Conservation (phyloP, 148 eudicot genomes). For the Rhododendron molle region DNA sequence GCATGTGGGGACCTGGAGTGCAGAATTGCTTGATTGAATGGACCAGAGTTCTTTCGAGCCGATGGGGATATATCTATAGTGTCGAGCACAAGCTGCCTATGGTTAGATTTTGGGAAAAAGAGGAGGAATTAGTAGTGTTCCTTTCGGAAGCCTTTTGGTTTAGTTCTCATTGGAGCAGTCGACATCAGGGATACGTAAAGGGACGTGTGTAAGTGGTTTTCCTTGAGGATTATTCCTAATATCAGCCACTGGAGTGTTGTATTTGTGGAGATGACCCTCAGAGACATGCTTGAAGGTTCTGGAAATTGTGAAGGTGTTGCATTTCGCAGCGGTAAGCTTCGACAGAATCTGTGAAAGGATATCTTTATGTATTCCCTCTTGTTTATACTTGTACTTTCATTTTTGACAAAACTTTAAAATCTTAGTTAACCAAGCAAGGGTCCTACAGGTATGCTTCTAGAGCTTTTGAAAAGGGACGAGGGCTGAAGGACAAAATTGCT, state of each 20-base stretch:
- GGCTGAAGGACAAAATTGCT: not conserved
- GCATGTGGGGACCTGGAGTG: not conserved
- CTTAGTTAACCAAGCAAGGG: not conserved
- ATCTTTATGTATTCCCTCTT: not conserved
- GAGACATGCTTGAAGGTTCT: not conserved
- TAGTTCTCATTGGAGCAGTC: not conserved
- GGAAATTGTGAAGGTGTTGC: not conserved
- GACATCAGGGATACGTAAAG: not conserved
- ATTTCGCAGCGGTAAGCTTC: not conserved
- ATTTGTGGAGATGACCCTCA: not conserved
- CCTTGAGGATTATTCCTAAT: not conserved
- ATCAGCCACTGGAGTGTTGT: not conserved
- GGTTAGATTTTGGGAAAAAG: not conserved
- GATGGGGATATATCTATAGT: not conserved
- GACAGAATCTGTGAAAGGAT: not conserved
- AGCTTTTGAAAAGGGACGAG: not conserved
- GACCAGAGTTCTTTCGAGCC: not conserved
- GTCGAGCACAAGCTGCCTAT: not conserved
- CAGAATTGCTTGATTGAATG: not conserved
- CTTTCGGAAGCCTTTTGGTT: not conserved
- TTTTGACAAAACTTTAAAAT: not conserved
- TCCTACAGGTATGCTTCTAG: not conserved
- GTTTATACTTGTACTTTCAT: not conserved
- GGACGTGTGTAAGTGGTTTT: not conserved
- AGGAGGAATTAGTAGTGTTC: not conserved